A percentile compares a stretch with the other conserved stretches of the same genome.
Evolutionary conservation across 352 stramenopile species (phyloP).

Genomic region (Pythium angustatum): DNA sequence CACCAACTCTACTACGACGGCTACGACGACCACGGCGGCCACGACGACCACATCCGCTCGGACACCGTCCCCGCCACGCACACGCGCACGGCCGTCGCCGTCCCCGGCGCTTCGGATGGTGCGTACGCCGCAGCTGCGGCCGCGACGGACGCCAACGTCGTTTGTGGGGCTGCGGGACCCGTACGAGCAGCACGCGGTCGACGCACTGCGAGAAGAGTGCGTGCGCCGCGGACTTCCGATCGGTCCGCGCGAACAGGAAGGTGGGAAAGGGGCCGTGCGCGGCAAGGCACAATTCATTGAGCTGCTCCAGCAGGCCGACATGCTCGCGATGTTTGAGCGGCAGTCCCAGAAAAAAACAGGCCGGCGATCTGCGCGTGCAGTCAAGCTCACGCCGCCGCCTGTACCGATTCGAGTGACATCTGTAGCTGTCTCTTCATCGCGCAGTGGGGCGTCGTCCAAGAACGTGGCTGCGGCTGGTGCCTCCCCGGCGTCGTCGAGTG

Average conservation of each 20-base stretch:
- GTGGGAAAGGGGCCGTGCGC: conserved; percentile 14
- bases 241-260: conserved; percentile 5
- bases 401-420: conserved; percentile 4
- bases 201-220: conserved; percentile 41
- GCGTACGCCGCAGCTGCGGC: conserved; percentile 8
- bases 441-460: background rate
- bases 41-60: background rate
- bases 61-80: background rate
- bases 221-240: conserved; percentile 31
- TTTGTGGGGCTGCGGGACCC: conserved; percentile 31
- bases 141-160: conserved; percentile 8
- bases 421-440: background rate
- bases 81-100: background rate
- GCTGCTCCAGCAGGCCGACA: conserved; percentile 42
- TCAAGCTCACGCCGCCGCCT: conserved; percentile 11
- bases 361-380: background rate
- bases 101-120: background rate
- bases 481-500: background rate
- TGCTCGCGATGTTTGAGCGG: conserved; percentile 19
- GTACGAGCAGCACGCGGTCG: conserved; percentile 44
- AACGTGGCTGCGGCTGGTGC: background rate
- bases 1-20: background rate
- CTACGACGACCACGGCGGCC: background rate
- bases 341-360: conserved; percentile 19
- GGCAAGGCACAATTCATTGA: conserved; percentile 33